A percentile compares a stretch with the other conserved stretches of the same genome.
phyloP scores from a whole-genome alignment of 202 grass and related monocot species.

The Panicum virgatum region DNA sequence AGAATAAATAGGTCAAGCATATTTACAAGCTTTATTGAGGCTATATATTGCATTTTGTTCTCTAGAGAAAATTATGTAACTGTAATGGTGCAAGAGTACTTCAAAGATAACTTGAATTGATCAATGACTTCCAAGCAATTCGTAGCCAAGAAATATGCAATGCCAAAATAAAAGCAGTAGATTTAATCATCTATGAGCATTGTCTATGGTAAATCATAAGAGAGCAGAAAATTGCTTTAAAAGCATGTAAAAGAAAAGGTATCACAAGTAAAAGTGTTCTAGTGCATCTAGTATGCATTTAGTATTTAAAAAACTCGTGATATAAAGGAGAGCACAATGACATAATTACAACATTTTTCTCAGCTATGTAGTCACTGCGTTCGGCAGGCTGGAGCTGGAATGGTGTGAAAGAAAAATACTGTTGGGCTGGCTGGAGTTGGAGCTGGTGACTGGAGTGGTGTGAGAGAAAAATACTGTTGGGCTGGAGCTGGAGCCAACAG shows the following conservation, averaged over 20 bases:
- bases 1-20: neutral
- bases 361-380: too few relatives aligned
- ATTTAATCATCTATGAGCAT: neutral
- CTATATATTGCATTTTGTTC: neutral
- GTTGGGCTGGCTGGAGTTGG: too few relatives aligned
- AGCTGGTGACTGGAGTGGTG: too few relatives aligned
- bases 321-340: neutral
- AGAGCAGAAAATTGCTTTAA: neutral
- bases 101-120: neutral
- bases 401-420: too few relatives aligned
- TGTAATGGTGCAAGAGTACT: neutral
- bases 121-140: neutral
- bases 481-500: too few relatives aligned
- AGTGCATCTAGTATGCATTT: neutral
- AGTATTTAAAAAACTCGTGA: neutral
- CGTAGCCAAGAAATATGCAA: too few relatives aligned
- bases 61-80: too few relatives aligned
- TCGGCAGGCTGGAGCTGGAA: too few relatives aligned
- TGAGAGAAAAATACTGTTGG: too few relatives aligned
- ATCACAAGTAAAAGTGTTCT: neutral
- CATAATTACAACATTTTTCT: neutral
- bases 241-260: neutral
- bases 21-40: slow-evolving; percentile 17
- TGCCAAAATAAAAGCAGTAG: too few relatives aligned
- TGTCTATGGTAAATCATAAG: neutral